Percentiles rank a stretch among this genome's conserved stretches.
Evolutionary conservation across 441 rosid species (phyloP).

Genomic region (Daphne laureola): DNA sequence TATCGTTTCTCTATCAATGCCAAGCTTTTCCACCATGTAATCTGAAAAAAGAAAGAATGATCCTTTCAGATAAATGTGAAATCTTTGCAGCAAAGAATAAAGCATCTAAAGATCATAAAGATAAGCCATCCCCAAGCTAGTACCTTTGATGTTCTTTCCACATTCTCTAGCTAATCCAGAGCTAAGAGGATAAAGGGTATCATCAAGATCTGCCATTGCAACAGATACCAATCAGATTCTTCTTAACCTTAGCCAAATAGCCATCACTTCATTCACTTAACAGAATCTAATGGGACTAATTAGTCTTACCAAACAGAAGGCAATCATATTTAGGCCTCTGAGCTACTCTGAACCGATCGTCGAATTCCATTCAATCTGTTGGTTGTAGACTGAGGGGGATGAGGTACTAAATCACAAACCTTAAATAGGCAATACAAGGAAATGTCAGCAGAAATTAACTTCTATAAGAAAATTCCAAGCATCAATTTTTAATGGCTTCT

Average conservation of each 20-base stretch:
- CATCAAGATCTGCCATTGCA: constrained; percentile 61
- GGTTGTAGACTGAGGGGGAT: not conserved
- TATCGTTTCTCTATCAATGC: constrained; percentile 45
- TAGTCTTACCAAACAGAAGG: constrained; percentile 61
- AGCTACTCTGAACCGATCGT: constrained; percentile 27
- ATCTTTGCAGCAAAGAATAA: not conserved
- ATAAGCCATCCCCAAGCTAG: not conserved
- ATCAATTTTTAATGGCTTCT: constrained; percentile 15
- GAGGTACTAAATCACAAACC: constrained; percentile 17
- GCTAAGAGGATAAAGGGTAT: constrained; percentile 73
- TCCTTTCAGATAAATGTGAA: not conserved
- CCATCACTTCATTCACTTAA: not conserved
- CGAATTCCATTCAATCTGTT: constrained; percentile 41
- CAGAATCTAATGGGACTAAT: not conserved
- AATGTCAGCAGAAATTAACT: constrained; percentile 15
- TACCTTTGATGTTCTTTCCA: constrained; percentile 72
- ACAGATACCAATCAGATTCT: constrained; percentile 3
- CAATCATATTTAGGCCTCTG: constrained; percentile 52
- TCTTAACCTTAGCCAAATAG: not conserved
- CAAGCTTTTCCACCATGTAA: constrained; percentile 63
- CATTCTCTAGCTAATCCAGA: constrained; percentile 53
- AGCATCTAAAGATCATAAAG: not conserved
- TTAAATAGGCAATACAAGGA: constrained; percentile 20
- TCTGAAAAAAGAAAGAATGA: constrained; percentile 26
- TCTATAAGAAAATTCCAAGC: constrained; percentile 19